These are phyloP conservation scores for Ceratobasidium sp. DNA, from an alignment of 1,284 basidiomycete genomes.

Conservation along the genomic window DNA sequence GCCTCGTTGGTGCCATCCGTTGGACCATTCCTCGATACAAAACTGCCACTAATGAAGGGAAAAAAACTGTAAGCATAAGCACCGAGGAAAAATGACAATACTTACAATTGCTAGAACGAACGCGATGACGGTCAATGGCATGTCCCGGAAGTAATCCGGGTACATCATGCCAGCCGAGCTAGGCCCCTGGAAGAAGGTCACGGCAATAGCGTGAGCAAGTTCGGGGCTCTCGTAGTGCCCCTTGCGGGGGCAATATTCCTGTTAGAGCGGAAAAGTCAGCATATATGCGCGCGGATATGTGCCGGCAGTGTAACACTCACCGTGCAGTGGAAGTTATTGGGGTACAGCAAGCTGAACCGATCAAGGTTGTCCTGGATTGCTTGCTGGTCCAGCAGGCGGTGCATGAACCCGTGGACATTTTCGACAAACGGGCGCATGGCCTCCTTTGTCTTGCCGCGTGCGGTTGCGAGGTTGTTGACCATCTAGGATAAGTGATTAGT, in stretches of 20 bases:
- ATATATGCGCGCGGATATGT: background rate
- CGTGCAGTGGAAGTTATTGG: conserved; percentile 31
- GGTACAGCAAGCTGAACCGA: conserved; percentile 20
- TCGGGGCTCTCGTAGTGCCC: conserved; percentile 7
- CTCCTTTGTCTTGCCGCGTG: conserved; percentile 26
- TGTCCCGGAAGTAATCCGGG: conserved; percentile 27
- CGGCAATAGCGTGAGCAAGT: background rate
- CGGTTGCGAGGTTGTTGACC: conserved; percentile 23
- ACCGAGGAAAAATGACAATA: background rate
- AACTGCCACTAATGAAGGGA: background rate
- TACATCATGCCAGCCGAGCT: background rate
- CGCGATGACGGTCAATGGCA: conserved; percentile 6
- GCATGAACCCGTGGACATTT: background rate
- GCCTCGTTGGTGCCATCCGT: background rate
- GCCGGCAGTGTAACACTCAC: background rate
- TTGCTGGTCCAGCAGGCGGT: background rate
- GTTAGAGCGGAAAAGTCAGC: background rate
- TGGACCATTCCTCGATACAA: conserved; percentile 36
- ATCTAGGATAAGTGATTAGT: background rate
- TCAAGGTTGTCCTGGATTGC: conserved; percentile 5
- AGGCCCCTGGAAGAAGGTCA: background rate
- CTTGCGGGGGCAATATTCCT: background rate
- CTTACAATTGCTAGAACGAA: conserved; percentile 21
- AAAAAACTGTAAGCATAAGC: background rate
- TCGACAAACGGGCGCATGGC: background rate